Evolutionary conservation across 2,329 filamentous ascomycete species (phyloP).

Genomic region (Aspergillus novoparasiticus): DNA sequence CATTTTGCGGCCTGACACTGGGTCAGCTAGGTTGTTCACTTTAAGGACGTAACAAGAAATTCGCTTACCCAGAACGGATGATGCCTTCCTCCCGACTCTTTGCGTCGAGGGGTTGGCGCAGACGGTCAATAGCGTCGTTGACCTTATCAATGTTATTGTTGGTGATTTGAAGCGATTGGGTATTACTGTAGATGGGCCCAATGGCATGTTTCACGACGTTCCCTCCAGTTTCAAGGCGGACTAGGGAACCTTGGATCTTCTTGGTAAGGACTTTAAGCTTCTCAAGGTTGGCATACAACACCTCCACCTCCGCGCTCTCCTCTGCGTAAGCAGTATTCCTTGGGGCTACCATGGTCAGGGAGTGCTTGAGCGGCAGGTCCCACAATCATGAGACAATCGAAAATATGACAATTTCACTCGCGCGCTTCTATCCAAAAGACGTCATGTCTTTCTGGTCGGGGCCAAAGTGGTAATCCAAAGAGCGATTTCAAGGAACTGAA

Average conservation of each 20-base stretch:
- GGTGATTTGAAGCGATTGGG: conserved; percentile 82
- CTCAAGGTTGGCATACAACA: conserved; percentile 71
- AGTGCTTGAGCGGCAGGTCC: conserved; percentile 20
- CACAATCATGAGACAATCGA: conserved; percentile 17
- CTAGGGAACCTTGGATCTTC: conserved; percentile 88
- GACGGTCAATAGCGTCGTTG: conserved; percentile 80
- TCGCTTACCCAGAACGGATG: conserved; percentile 71
- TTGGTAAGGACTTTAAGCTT: conserved; percentile 93
- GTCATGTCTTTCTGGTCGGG: not conserved
- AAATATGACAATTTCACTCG: not conserved
- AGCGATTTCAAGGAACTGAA: not conserved
- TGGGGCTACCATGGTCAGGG: conserved; percentile 53
- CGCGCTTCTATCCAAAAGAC: not conserved
- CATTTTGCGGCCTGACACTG: conserved; percentile 67
- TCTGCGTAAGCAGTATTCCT: conserved; percentile 63
- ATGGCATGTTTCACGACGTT: conserved; percentile 90
- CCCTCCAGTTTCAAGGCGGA: conserved; percentile 81
- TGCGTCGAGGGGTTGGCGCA: conserved; percentile 89
- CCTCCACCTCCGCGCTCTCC: conserved; percentile 69
- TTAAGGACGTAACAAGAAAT: not conserved
- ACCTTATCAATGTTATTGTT: conserved; percentile 87
- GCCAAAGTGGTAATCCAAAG: not conserved
- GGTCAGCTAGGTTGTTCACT: conserved; percentile 1
- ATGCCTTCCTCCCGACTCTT: conserved; percentile 90
- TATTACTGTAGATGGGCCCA: conserved; percentile 89